These are phyloP conservation scores for Rhododendron ovatum DNA, from an alignment of 148 eudicot species.

Conservation along the genomic window DNA sequence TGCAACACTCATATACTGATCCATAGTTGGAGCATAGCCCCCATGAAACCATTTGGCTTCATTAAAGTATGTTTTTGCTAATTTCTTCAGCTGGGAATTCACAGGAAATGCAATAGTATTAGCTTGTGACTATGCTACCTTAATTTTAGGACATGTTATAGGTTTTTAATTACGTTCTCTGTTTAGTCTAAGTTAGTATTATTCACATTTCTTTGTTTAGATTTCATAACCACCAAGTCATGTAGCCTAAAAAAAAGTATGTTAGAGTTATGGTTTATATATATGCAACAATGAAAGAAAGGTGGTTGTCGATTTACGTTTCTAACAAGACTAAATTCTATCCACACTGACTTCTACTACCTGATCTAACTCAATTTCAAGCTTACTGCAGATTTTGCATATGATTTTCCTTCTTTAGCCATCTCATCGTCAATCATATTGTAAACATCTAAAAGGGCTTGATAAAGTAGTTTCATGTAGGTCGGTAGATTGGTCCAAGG, in stretches of 20 bases:
- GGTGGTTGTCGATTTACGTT: background rate
- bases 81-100: conserved; percentile 14
- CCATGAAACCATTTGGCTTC: conserved; percentile 38
- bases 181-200: too few species aligned
- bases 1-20: too few species aligned
- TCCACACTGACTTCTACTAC: background rate
- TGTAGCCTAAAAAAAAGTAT: too few species aligned
- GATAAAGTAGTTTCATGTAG: conserved; percentile 28
- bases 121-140: too few species aligned
- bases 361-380: background rate
- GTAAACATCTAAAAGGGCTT: conserved; percentile 24
- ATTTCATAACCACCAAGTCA: too few species aligned
- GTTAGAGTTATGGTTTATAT: too few species aligned
- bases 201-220: too few species aligned
- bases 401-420: conserved; percentile 26
- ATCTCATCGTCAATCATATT: conserved; percentile 33
- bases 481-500: conserved; percentile 33
- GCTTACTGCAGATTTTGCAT: conserved; percentile 34
- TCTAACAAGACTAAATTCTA: too few species aligned
- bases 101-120: background rate
- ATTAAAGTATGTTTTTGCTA: conserved; percentile 22
- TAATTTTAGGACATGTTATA: too few species aligned
- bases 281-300: too few species aligned
- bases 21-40: conserved; percentile 22
- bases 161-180: too few species aligned